phyloP scores from a whole-genome alignment of 169 alveolate genomes.

The Babesia ovis region DNA sequence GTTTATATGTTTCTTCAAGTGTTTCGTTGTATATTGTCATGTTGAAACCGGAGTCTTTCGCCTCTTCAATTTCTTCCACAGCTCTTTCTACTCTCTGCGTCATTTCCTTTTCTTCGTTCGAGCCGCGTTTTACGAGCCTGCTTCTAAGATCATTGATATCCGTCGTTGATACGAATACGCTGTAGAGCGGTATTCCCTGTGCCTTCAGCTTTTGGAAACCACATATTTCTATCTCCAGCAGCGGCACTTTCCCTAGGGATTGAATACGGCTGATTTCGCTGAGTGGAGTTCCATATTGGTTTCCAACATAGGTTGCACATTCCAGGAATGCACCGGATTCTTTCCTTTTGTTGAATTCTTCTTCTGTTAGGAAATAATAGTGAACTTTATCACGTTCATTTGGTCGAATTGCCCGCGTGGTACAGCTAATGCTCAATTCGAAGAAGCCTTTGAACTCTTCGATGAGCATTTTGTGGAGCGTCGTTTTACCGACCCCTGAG shows the following conservation, averaged over 20 bases:
- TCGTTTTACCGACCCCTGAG: slow-evolving; percentile 92
- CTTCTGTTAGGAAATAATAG: slow-evolving; percentile 81
- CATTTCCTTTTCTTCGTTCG: slow-evolving; percentile 82
- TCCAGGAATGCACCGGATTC: slow-evolving; percentile 81
- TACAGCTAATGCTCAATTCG: slow-evolving; percentile 81
- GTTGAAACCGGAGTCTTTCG: slow-evolving; percentile 48
- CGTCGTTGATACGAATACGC: slow-evolving; percentile 81
- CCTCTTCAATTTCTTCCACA: slow-evolving; percentile 77
- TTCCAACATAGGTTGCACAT: slow-evolving; percentile 79
- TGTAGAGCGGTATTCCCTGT: slow-evolving; percentile 59
- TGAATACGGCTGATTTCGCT: slow-evolving; percentile 74
- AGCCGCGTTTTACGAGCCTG: slow-evolving; percentile 84
- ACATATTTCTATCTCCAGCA: slow-evolving; percentile 86
- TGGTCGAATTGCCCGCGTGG: slow-evolving; percentile 83
- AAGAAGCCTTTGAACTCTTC: slow-evolving; percentile 70
- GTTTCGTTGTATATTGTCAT: slow-evolving; percentile 50
- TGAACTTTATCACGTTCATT: slow-evolving; percentile 84
- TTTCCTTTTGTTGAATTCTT: slow-evolving; percentile 78
- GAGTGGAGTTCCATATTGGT: slow-evolving; percentile 83
- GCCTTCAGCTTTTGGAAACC: slow-evolving; percentile 80
- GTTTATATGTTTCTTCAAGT: slow-evolving; percentile 32
- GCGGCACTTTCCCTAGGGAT: slow-evolving; percentile 75
- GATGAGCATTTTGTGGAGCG: slow-evolving; percentile 72
- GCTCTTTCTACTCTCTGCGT: slow-evolving; percentile 81
- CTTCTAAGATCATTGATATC: slow-evolving; percentile 69